A percentile compares a stretch with the other conserved stretches of the same genome.
These are phyloP conservation scores for Xylaria castorea DNA, from an alignment of 495 filamentous ascomycete species.

Conservation along the genomic window DNA sequence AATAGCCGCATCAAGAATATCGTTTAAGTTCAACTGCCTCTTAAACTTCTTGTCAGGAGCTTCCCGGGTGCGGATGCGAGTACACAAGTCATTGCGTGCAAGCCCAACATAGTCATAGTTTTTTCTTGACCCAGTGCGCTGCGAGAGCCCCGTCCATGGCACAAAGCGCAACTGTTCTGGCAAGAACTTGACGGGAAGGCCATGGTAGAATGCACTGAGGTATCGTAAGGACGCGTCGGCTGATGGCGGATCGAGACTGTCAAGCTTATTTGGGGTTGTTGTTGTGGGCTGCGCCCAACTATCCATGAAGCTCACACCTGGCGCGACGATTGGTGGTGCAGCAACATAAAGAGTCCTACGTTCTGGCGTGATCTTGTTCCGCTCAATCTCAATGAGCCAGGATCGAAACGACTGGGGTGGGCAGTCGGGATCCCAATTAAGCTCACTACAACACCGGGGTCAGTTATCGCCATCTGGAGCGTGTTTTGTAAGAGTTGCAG, in stretches of 20 bases:
- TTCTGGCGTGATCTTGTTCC: constrained; percentile 59
- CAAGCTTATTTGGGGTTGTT: neutral
- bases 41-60: constrained; percentile 56
- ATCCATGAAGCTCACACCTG: constrained; percentile 43
- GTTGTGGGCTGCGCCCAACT: constrained; percentile 46
- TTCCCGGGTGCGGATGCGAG: constrained; percentile 62
- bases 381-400: constrained; percentile 57
- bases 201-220: constrained; percentile 67
- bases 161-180: constrained; percentile 48
- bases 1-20: constrained; percentile 67
- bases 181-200: constrained; percentile 58
- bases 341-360: constrained; percentile 64
- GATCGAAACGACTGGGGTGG: constrained; percentile 63
- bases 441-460: too few species aligned
- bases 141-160: constrained; percentile 50
- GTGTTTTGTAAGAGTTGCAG: too few species aligned
- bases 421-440: constrained; percentile 60
- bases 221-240: constrained; percentile 56
- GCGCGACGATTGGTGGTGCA: constrained; percentile 47
- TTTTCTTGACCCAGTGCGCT: constrained; percentile 23
- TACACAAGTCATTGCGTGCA: constrained; percentile 39
- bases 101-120: constrained; percentile 51
- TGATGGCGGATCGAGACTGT: constrained; percentile 27
- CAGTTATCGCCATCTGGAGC: too few species aligned
- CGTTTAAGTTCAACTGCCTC: constrained; percentile 66